phyloP scores from a whole-genome alignment of 2,329 filamentous ascomycete species.

The Penicillium olsonii region DNA sequence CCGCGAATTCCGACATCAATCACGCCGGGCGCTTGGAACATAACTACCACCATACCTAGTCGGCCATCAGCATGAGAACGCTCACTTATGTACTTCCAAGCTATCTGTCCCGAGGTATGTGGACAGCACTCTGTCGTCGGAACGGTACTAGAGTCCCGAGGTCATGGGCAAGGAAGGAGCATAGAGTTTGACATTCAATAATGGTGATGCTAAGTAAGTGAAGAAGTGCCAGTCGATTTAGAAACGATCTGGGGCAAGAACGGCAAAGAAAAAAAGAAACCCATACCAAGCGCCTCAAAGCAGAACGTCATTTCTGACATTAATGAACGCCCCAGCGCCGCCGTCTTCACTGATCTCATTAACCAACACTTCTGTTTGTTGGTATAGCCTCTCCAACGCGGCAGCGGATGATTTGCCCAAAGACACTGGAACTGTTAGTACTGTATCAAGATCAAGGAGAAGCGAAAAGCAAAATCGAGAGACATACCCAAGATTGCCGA shows the following conservation, averaged over 20 bases:
- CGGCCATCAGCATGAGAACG: too few species aligned
- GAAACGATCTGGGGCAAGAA: neutral
- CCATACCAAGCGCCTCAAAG: constrained; percentile 26
- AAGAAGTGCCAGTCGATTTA: neutral
- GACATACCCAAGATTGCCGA: constrained; percentile 81
- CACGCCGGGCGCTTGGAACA: too few species aligned
- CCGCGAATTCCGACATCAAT: too few species aligned
- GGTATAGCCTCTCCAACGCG: constrained; percentile 79
- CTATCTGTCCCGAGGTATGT: too few species aligned
- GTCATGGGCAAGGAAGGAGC: neutral
- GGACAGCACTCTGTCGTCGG: too few species aligned
- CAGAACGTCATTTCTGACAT: constrained; percentile 57
- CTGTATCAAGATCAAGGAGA: neutral
- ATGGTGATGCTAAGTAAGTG: neutral
- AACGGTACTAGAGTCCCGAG: too few species aligned
- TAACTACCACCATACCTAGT: too few species aligned
- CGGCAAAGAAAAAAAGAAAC: constrained; percentile 1
- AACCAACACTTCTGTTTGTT: constrained; percentile 84
- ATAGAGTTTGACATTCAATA: neutral
- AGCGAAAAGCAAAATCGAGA: constrained; percentile 1
- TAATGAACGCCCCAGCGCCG: constrained; percentile 80
- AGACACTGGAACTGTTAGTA: constrained; percentile 62
- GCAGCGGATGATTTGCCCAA: constrained; percentile 87
- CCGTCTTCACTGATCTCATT: constrained; percentile 78
- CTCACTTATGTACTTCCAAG: too few species aligned